Percentiles rank a stretch among this genome's conserved stretches.
Evolutionary conservation across 345 rosid genomes (phyloP).

Genomic region (Pelargonium nanum): DNA sequence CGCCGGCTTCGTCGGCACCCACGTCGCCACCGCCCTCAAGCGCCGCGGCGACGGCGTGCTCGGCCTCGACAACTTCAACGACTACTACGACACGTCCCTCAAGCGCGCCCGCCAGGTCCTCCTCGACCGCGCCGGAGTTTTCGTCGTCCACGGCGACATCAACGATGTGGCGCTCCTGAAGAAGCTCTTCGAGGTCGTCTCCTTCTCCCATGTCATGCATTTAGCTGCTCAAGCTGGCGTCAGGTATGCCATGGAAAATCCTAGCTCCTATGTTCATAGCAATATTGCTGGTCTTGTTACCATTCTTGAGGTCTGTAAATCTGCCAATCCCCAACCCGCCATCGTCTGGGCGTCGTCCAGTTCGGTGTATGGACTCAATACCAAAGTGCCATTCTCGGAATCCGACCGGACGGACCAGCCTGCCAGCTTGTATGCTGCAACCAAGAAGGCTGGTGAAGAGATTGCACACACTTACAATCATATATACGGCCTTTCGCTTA

Average conservation of each 20-base stretch:
- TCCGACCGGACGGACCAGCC: slow-evolving; percentile 89
- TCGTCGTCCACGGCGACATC: slow-evolving; percentile 82
- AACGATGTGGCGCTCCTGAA: slow-evolving; percentile 57
- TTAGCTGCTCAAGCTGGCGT: slow-evolving; percentile 51
- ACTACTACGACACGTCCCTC: slow-evolving; percentile 76
- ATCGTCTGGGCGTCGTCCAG: slow-evolving; percentile 47
- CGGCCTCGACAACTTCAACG: slow-evolving; percentile 82
- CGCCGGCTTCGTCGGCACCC: slow-evolving; percentile 91
- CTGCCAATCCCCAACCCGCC: slow-evolving; percentile 37
- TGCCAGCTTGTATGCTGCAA: slow-evolving; percentile 51
- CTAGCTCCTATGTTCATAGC: slow-evolving; percentile 39
- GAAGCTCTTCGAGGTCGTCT: slow-evolving; percentile 65
- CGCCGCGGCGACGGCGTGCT: slow-evolving; percentile 85
- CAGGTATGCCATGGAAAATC: slow-evolving; percentile 46
- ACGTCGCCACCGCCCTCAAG: slow-evolving; percentile 67
- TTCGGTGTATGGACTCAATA: slow-evolving; percentile 38
- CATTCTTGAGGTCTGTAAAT: slow-evolving; percentile 34
- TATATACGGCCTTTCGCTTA: slow-evolving; percentile 39
- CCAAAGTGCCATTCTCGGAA: slow-evolving; percentile 42
- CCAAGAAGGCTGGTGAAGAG: slow-evolving; percentile 47
- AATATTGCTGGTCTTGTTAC: slow-evolving; percentile 40
- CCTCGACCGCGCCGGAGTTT: slow-evolving; percentile 62
- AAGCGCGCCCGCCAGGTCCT: slow-evolving; percentile 83
- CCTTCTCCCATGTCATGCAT: slow-evolving; percentile 82
- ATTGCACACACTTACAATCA: slow-evolving; percentile 47